These are phyloP conservation scores for Tolypocladium ovalisporum DNA, from an alignment of 2,329 filamentous ascomycete species.

Conservation along the genomic window DNA sequence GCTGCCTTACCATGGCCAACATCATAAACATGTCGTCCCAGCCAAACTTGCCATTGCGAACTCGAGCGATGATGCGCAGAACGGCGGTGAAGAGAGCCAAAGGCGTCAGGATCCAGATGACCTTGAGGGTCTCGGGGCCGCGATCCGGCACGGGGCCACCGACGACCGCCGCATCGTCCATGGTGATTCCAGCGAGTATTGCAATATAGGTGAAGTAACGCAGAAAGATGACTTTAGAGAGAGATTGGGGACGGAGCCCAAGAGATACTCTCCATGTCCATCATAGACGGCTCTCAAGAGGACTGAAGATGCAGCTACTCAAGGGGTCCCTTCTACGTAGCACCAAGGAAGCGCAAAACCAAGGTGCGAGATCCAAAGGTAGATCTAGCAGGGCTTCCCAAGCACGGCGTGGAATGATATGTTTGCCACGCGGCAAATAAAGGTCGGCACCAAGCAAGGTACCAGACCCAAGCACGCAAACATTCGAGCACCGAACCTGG, in stretches of 20 bases:
- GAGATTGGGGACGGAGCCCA: not conserved
- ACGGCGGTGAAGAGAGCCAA: constrained; percentile 6
- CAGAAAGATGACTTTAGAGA: not conserved
- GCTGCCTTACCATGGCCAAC: constrained; percentile 6
- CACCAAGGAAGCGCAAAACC: not conserved
- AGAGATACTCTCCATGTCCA: not conserved
- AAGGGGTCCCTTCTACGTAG: not conserved
- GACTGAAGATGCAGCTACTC: not conserved
- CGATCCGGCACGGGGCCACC: constrained; percentile 5
- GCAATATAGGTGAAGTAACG: not conserved
- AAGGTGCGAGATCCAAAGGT: not conserved
- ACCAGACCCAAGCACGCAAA: not conserved
- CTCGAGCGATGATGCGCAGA: constrained; percentile 6
- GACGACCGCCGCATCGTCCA: not conserved
- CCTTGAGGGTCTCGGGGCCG: constrained; percentile 3
- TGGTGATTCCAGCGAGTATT: not conserved
- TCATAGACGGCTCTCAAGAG: not conserved
- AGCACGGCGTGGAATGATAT: not conserved
- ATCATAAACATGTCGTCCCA: constrained; percentile 11
- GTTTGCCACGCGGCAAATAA: not conserved
- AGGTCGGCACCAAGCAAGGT: too few relatives aligned
- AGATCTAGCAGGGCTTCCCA: not conserved
- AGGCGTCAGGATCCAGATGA: constrained; percentile 8
- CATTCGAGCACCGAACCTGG: not conserved
- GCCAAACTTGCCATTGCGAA: constrained; percentile 6